Base-by-base conservation (phyloP, 2,329 filamentous ascomycete genomes). In the Rutstroemia sp. region DNA sequence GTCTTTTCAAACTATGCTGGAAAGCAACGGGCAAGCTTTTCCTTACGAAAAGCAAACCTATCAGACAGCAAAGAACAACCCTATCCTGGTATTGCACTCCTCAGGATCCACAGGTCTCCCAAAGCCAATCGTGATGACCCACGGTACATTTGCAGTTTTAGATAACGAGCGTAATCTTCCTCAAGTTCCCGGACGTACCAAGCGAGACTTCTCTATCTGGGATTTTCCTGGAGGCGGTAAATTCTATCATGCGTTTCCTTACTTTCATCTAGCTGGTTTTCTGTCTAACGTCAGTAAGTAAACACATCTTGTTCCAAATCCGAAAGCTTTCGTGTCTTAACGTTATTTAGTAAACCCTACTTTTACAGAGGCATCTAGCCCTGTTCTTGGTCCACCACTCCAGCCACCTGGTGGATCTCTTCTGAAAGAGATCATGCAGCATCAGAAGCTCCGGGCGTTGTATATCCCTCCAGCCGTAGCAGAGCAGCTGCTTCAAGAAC, bases 31-130 rank as follows among this genome's bases (percentile, higher is more conserved):
- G 21, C 30, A 18, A 39, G 19, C 10, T 9, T 51, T 30, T 34
- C 38, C 38, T 7, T 46, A 58, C 34, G 50, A 58, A 18, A 25
- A 18, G 5, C 19, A 53, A 12, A 53, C 38, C 2, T 73, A 67
- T 21, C 64, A 68, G 0, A 59, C 67, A 18, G 58, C 27, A 19
- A 49, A 41, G 16, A 47, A 58, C 19, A 37, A 54, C 12, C 52
- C 52, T 19, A 48, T 58, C 18, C 21, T 59, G 2, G 34, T 54
- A 44, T n/a, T 55, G 2, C 58, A 59, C 19, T 54, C 58, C 38
- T 59, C 58, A 6, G 58, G 54, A 8, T 57, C 54, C 12, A 57
- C 54, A n/a, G 57, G 54, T 6, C 16, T 50, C 5, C 58, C 57
- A 52, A 61, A 57, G 42, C 59, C 57, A 49, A 47, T 59, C 18